Percentiles rank a stretch among this genome's conserved stretches.
Evolutionary conservation across 2,329 filamentous ascomycete genomes (phyloP).

Genomic region (Stagonosporopsis rhizophila): DNA sequence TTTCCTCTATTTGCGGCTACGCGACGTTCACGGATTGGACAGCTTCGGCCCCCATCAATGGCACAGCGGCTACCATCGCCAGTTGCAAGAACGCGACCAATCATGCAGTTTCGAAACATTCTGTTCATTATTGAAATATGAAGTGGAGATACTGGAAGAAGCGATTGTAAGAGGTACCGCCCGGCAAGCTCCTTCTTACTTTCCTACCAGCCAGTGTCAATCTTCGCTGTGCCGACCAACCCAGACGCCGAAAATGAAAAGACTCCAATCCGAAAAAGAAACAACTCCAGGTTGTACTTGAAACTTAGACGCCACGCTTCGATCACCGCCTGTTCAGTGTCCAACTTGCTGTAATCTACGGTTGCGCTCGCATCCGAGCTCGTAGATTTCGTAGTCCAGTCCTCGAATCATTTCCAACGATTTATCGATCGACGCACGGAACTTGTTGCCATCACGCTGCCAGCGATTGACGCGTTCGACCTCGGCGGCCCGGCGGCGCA

Average conservation of each 20-base stretch:
- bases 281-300: slow-evolving; percentile 43
- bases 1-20: slow-evolving; percentile 50
- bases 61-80: slow-evolving; percentile 49
- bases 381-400: slow-evolving; percentile 72
- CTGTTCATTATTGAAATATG: slow-evolving; percentile 45
- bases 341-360: slow-evolving; percentile 47
- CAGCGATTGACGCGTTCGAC: slow-evolving; percentile 77
- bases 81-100: slow-evolving; percentile 40
- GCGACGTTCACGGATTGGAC: slow-evolving; percentile 51
- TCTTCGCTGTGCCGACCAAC: slow-evolving; percentile 39
- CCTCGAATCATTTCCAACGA: slow-evolving; percentile 75
- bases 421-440: slow-evolving; percentile 68
- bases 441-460: slow-evolving; percentile 71
- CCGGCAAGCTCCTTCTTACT: slow-evolving; percentile 38
- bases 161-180: slow-evolving; percentile 49
- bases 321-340: slow-evolving; percentile 30
- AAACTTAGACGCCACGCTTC: slow-evolving; percentile 46
- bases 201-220: slow-evolving; percentile 37
- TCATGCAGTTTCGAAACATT: slow-evolving; percentile 36
- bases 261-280: slow-evolving; percentile 35
- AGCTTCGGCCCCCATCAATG: slow-evolving; percentile 46
- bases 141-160: slow-evolving; percentile 39
- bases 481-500: slow-evolving; percentile 77
- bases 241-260: slow-evolving; percentile 44
- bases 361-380: slow-evolving; percentile 65